Base-by-base conservation (phyloP, 495 filamentous ascomycete species). In the Trichocladium uniseriatum region DNA sequence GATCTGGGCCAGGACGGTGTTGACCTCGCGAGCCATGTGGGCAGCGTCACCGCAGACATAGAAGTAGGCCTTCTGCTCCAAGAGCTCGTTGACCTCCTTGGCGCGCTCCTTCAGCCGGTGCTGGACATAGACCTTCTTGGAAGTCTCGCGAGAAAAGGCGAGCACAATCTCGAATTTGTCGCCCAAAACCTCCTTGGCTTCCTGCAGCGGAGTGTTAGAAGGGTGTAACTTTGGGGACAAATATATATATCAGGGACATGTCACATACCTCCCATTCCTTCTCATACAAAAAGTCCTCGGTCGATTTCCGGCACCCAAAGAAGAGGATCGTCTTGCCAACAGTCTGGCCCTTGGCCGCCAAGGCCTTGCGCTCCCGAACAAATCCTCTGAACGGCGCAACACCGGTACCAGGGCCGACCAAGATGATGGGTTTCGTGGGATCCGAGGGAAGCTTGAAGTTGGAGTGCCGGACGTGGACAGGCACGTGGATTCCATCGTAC, bases 381-480 rank as follows among this genome's bases (percentile, higher is more conserved):
- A 99, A 99, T 7, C 79, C 92, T 55, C 92, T 78, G 79, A 99
- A 95, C 13, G 92, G 92, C 10, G 92, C 92, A 38, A 97, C 92
- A 74, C 92, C 92, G 49, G 94, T 96, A 59, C 92, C 92, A 16
- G 92, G 92, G 29, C 92, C 92, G 62, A 99, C 78, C 81, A 95
- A 87, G 65, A 99, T 92, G 52, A 99, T 74, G 18, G 92, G 92
- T 68, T 89, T 91, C 16, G 86, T 78, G 6, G 92, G 90, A 57
- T 99, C 92, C 32, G 91, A 95, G 29, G 92, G 92, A 19, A 99
- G 78, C 70, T 96, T 96, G 80, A 99, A 99, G 73, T 99, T 99
- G 39, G 92, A 99, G 72, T 95, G 89, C 48, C 92, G 87, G 43
- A 97, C 81, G 65, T 97, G 94, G 19, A 97, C 87, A 3, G 94